phyloP scores from a whole-genome alignment of 768 basidiomycete species.

The Tephrocybe sp. region DNA sequence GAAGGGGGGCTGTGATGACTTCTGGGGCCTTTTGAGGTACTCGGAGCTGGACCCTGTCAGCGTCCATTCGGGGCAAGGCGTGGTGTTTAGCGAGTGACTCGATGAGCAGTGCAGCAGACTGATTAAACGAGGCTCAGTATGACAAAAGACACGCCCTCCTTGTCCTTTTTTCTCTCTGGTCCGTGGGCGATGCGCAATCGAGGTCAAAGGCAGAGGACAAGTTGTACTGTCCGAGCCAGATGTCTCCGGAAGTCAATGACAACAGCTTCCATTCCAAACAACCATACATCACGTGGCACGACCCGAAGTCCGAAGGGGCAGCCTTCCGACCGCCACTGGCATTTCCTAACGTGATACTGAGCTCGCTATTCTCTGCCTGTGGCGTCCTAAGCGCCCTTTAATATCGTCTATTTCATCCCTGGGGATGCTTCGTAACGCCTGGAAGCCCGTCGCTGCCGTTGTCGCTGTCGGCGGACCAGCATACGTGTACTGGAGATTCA shows the following conservation, averaged over 20 bases:
- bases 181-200: background rate
- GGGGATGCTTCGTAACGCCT: constrained; percentile 60
- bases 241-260: background rate
- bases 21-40: constrained; percentile 19
- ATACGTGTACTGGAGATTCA: constrained; percentile 55
- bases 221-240: background rate
- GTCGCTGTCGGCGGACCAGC: constrained; percentile 55
- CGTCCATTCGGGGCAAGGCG: constrained; percentile 18
- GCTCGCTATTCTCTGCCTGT: background rate
- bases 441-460: constrained; percentile 65
- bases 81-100: constrained; percentile 14
- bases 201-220: background rate
- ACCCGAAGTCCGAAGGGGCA: too few species aligned
- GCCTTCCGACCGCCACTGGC: too few species aligned
- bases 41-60: background rate
- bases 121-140: constrained; percentile 6
- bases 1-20: constrained; percentile 14
- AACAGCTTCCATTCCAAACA: background rate
- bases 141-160: background rate
- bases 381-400: background rate
- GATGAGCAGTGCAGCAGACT: constrained; percentile 1
- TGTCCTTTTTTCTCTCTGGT: background rate
- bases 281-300: background rate
- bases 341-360: background rate
- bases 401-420: background rate